Evolutionary conservation across 148 eudicot species (phyloP).

Genomic region (Nepenthes mirabilis): DNA sequence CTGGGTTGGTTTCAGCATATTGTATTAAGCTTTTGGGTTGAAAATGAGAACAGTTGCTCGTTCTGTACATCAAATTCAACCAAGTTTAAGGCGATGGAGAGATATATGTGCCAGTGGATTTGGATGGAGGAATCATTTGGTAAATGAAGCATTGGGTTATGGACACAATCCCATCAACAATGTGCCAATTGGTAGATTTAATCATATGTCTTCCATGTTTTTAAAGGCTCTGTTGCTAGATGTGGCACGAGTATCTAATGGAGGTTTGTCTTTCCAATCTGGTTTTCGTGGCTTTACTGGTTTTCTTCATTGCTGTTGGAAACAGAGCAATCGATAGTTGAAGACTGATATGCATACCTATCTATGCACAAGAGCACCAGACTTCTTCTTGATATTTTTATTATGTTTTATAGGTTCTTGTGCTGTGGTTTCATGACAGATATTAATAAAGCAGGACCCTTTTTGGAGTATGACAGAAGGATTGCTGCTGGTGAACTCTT

Average conservation of each 20-base stretch:
- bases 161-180: constrained; percentile 14
- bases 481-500: constrained; percentile 75
- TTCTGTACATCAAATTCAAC: constrained; percentile 23
- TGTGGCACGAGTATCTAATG: constrained; percentile 25
- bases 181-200: constrained; percentile 14
- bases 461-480: constrained; percentile 79
- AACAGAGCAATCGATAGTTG: neutral
- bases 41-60: constrained; percentile 48
- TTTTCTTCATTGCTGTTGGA: neutral
- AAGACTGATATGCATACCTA: neutral
- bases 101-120: constrained; percentile 14
- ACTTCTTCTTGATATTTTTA: neutral
- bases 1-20: constrained; percentile 8
- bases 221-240: constrained; percentile 32
- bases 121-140: constrained; percentile 17
- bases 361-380: neutral
- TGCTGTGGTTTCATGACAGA: constrained; percentile 20
- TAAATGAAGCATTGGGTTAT: constrained; percentile 10
- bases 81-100: constrained; percentile 24
- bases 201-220: constrained; percentile 20
- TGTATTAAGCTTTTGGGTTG: constrained; percentile 4
- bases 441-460: constrained; percentile 49
- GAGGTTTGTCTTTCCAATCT: constrained; percentile 31
- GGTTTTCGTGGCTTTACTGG: neutral
- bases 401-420: constrained; percentile 6